Percentiles rank a stretch among this genome's conserved stretches.
These are phyloP conservation scores for Colletotrichum sp. DNA, from an alignment of 2,329 filamentous ascomycete species.

Conservation along the genomic window DNA sequence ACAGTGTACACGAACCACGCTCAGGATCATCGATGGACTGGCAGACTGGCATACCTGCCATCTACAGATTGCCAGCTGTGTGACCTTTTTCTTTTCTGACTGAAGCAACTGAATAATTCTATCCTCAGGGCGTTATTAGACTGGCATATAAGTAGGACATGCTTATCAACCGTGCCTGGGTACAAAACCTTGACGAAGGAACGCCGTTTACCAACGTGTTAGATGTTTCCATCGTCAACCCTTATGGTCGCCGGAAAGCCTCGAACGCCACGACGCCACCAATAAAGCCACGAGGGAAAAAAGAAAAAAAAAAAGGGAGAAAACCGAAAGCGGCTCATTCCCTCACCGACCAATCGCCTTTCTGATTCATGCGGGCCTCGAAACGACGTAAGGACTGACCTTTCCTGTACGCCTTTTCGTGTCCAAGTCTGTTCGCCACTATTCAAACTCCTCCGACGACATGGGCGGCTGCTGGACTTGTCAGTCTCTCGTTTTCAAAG, in stretches of 20 bases:
- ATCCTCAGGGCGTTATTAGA: background rate
- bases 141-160: background rate
- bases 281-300: background rate
- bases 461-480: conserved; percentile 42
- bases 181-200: background rate
- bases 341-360: background rate
- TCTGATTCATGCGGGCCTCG: background rate
- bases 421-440: conserved; percentile 17
- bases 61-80: background rate
- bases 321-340: background rate
- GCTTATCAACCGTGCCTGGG: background rate
- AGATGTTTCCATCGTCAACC: background rate
- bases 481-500: background rate
- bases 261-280: conserved; percentile 15
- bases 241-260: background rate
- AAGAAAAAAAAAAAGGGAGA: background rate
- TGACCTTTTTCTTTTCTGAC: background rate
- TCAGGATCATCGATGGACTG: background rate
- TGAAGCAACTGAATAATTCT: background rate
- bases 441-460: conserved; percentile 52
- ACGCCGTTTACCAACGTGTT: background rate
- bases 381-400: background rate
- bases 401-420: background rate
- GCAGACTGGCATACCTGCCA: background rate
- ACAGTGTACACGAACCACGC: background rate